Conservation (phyloP, 306 rosid species). For the Trifolium fragiferum region DNA sequence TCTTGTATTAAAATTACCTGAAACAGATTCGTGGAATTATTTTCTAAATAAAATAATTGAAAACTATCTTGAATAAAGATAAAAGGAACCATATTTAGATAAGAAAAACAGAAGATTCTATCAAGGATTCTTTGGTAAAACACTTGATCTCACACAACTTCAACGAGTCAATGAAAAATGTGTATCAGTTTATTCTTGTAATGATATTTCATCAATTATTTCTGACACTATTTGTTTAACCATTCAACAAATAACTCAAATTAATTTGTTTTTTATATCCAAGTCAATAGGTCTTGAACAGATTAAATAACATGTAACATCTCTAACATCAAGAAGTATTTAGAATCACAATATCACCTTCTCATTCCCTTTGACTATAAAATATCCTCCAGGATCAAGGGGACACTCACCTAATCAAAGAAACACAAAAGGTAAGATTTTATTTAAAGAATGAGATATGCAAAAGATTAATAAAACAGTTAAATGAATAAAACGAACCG, state of each 20-base stretch:
- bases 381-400: slow-evolving; percentile 97
- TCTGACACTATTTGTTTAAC: background rate
- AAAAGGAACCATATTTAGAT: background rate
- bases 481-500: slow-evolving; percentile 51
- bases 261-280: background rate
- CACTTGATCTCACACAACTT: slow-evolving; percentile 21
- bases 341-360: slow-evolving; percentile 63
- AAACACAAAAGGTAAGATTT: background rate
- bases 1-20: slow-evolving; percentile 94
- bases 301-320: slow-evolving; percentile 11
- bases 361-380: slow-evolving; percentile 90
- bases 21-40: slow-evolving; percentile 43
- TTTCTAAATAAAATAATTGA: background rate
- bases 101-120: slow-evolving; percentile 15
- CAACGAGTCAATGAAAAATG: slow-evolving; percentile 33
- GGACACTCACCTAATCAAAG: slow-evolving; percentile 82
- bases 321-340: slow-evolving; percentile 23
- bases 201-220: slow-evolving; percentile 17
- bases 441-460: slow-evolving; percentile 1
- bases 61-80: slow-evolving; percentile 9
- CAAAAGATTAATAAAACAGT: background rate
- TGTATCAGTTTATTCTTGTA: slow-evolving; percentile 4
- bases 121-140: slow-evolving; percentile 14
- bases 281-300: slow-evolving; percentile 1
- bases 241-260: slow-evolving; percentile 25